Conservation (phyloP, 192 early-diverging fungal genomes). For the Backusella parvicylindrica region DNA sequence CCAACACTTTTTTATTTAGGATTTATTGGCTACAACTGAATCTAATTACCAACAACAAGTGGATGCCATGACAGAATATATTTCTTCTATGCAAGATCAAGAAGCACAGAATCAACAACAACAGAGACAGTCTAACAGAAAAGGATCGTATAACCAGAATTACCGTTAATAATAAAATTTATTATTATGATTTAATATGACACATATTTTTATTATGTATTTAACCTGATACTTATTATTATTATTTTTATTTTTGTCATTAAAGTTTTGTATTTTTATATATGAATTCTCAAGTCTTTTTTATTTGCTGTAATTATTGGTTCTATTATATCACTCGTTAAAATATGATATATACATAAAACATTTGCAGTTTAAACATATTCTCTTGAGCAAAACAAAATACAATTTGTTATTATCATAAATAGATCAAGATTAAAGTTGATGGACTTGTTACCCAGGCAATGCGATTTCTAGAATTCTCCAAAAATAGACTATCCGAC, state of each 20-base stretch:
- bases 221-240: background rate
- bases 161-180: background rate
- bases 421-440: background rate
- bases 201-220: background rate
- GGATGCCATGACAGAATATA: slow-evolving; percentile 42
- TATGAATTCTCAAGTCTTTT: too few relatives aligned
- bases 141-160: background rate
- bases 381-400: too few relatives aligned
- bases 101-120: background rate
- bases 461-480: background rate
- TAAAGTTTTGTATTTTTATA: background rate
- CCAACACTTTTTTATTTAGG: slow-evolving; percentile 8
- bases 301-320: too few relatives aligned
- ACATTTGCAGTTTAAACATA: too few relatives aligned
- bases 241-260: background rate
- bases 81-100: slow-evolving; percentile 10
- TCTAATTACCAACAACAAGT: slow-evolving; percentile 39
- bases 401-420: too few relatives aligned
- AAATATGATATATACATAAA: too few relatives aligned
- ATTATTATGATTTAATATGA: background rate
- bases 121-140: background rate
- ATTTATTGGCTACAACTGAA: slow-evolving; percentile 33
- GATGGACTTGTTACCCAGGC: background rate
- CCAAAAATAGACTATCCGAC: background rate
- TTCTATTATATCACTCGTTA: too few relatives aligned